Percentiles rank a stretch among this genome's conserved stretches.
Evolutionary conservation across 352 stramenopile species (phyloP).

Genomic region (Aphanomyces astaci): DNA sequence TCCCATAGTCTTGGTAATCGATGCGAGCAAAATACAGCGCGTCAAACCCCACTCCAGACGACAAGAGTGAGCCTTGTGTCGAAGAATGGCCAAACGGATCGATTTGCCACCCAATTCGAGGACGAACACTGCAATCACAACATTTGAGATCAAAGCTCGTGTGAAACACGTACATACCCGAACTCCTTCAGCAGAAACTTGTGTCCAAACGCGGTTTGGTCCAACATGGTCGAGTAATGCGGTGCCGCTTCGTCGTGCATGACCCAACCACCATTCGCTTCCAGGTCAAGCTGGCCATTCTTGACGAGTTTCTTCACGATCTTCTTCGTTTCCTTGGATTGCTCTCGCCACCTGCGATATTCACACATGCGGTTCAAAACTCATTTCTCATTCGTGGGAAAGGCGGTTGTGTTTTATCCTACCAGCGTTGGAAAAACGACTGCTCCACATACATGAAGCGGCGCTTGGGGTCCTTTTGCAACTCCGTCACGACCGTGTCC

Average conservation of each 20-base stretch:
- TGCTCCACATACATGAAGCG: constrained; percentile 94
- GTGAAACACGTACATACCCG: constrained; percentile 26
- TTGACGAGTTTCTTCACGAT: constrained; percentile 83
- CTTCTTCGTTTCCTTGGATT: constrained; percentile 59
- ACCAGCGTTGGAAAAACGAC: constrained; percentile 96
- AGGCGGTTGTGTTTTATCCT: background rate
- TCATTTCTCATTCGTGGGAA: too few relatives aligned
- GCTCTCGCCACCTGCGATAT: constrained; percentile 84
- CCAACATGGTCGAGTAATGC: constrained; percentile 97
- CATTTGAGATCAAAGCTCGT: too few relatives aligned
- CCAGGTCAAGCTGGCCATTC: constrained; percentile 88
- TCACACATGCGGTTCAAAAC: too few relatives aligned
- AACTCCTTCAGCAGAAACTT: constrained; percentile 92
- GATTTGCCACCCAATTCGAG: constrained; percentile 95
- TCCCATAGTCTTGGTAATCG: constrained; percentile 94
- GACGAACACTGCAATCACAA: constrained; percentile 64
- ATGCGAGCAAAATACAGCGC: constrained; percentile 97
- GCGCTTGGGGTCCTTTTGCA: constrained; percentile 83
- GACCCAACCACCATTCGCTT: constrained; percentile 94
- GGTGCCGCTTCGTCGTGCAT: constrained; percentile 98
- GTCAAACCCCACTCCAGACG: constrained; percentile 90
- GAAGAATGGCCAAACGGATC: constrained; percentile 94
- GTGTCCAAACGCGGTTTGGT: constrained; percentile 97
- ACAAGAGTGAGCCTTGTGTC: constrained; percentile 90
- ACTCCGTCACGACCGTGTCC: constrained; percentile 83